phyloP scores from a whole-genome alignment of 148 eudicot species.

The Diospyros kaki region DNA sequence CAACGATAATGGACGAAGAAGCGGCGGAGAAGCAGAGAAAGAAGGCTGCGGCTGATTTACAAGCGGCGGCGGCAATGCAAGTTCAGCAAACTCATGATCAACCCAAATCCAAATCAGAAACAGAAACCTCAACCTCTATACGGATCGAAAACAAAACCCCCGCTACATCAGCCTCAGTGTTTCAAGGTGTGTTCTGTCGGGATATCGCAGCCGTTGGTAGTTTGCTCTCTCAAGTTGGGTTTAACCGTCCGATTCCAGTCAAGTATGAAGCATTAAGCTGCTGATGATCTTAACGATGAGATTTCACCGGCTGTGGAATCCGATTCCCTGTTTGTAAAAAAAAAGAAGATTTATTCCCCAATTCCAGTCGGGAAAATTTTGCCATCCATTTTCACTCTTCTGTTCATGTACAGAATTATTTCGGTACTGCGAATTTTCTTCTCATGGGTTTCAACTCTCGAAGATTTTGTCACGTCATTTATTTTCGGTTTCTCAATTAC shows the following conservation, averaged over 20 bases:
- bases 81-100: conserved; percentile 30
- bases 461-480: not conserved
- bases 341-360: conserved; percentile 15
- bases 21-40: conserved; percentile 50
- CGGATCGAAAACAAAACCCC: conserved; percentile 17
- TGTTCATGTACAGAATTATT: conserved; percentile 27
- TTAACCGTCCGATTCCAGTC: conserved; percentile 67
- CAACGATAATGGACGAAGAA: conserved; percentile 51
- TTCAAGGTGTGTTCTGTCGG: conserved; percentile 87
- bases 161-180: conserved; percentile 29
- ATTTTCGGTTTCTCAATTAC: not conserved
- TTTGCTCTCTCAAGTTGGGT: conserved; percentile 75
- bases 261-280: conserved; percentile 91
- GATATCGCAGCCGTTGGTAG: conserved; percentile 78
- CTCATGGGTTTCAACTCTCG: not conserved
- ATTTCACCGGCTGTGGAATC: conserved; percentile 16
- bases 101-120: conserved; percentile 8
- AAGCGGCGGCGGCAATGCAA: conserved; percentile 19
- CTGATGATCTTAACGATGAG: conserved; percentile 20
- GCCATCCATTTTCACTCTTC: conserved; percentile 13
- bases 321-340: conserved; percentile 31
- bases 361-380: conserved; percentile 35
- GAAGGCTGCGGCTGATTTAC: conserved; percentile 49
- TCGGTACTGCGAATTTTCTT: not conserved
- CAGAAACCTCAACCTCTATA: not conserved